phyloP scores from a whole-genome alignment of 352 stramenopile species.

The Pythium insidiosum region DNA sequence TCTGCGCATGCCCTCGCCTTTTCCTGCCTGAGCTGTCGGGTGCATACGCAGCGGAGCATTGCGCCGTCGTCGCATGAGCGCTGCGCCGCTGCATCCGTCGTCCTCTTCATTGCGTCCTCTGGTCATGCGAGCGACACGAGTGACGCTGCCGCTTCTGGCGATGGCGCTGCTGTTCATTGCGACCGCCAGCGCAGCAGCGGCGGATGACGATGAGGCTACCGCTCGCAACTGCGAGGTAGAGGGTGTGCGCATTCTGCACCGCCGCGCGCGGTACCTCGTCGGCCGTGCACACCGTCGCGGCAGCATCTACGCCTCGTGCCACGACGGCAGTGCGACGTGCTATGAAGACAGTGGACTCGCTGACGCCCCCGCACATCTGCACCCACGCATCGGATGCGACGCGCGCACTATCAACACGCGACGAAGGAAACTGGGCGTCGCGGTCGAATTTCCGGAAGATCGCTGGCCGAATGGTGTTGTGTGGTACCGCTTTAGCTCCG shows the following conservation, averaged over 20 bases:
- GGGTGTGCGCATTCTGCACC: slow-evolving; percentile 3
- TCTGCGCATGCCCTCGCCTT: too few species aligned
- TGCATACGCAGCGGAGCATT: too few species aligned
- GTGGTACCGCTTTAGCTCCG: slow-evolving; percentile 56
- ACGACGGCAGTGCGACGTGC: slow-evolving; percentile 5
- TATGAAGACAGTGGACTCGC: slow-evolving; percentile 12
- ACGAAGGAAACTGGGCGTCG: slow-evolving; percentile 39
- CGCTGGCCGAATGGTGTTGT: slow-evolving; percentile 62
- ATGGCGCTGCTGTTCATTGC: too few species aligned
- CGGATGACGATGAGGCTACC: too few species aligned
- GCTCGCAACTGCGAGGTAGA: neutral
- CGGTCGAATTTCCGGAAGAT: slow-evolving; percentile 41
- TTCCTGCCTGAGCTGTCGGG: too few species aligned
- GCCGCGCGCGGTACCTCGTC: slow-evolving; percentile 5
- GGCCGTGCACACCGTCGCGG: slow-evolving; percentile 7
- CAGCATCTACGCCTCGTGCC: slow-evolving; percentile 11
- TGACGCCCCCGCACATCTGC: neutral
- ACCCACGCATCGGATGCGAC: slow-evolving; percentile 11
- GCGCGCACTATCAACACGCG: slow-evolving; percentile 12
- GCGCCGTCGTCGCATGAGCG: too few species aligned
- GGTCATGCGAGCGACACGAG: too few species aligned
- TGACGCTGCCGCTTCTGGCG: too few species aligned
- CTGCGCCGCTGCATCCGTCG: too few species aligned
- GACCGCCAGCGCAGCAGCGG: too few species aligned
- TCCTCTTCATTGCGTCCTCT: too few species aligned